Base-by-base conservation (phyloP, 2,329 filamentous ascomycete species). In the Zasmidium citrigriseum region DNA sequence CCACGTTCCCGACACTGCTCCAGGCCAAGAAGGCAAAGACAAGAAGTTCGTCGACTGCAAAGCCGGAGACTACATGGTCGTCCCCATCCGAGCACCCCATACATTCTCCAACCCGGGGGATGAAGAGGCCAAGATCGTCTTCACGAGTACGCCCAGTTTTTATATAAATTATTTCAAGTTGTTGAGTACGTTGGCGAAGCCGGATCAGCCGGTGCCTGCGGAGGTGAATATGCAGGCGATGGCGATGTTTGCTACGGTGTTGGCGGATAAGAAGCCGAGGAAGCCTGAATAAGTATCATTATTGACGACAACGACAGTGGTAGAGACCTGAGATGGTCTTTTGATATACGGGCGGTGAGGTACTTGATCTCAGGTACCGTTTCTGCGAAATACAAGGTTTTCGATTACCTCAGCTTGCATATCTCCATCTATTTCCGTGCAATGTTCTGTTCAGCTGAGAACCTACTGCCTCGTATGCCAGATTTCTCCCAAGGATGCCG, bases 101-200 rank as follows among this genome's bases (percentile, higher is more conserved):
- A 84, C 80, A 0, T 85, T 86, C 69, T 77, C 73, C 52, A 85
- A 86, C 56, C 80, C 83, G 0, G 79, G 77, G 46, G 78, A 83
- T 49, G 76, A 81, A 63, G 81, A 83, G 60, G 79, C 81, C 2
- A 77, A 76, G 61, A 82, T 86, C 67, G 78, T 84, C 74, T 85
- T 84, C 67, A 85, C 83, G 0, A 82, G 78, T 57, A 85, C 81
- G 22, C 83, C 83, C 0, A 79, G 79, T 2, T 83, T 82, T 63
- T 84, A 83, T 64, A 81, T 85, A 61, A 80, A 83, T 58, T 84
- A 84, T 64, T 84, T 85, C 70, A 82, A 81, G 72, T 71, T 83
- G 46, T 64, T 84, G 65, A 74, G 76, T 11, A 72, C 75, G 64
- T 67, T 83, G 65, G 76, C 74, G 22, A 76, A 76, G 55, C 71